phyloP scores from a whole-genome alignment of 2,329 filamentous ascomycete species.

The Mariannaea elegans region DNA sequence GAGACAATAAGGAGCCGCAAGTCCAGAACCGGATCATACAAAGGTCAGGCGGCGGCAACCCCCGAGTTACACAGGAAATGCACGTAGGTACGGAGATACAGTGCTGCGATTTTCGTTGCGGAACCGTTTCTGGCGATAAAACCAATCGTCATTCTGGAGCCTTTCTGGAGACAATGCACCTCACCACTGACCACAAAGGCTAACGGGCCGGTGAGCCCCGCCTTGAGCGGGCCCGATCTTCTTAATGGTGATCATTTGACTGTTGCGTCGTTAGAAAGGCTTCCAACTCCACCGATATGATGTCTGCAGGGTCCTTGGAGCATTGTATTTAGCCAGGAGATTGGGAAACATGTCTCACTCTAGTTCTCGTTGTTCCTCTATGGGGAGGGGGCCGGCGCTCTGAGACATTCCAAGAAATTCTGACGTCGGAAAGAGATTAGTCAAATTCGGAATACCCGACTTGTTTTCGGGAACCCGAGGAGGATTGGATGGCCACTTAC shows the following conservation, averaged over 20 bases:
- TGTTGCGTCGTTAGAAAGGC: slow-evolving; percentile 14
- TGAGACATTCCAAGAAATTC: slow-evolving; percentile 11
- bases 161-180: slow-evolving; percentile 27
- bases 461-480: slow-evolving; percentile 27
- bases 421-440: slow-evolving; percentile 11
- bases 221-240: slow-evolving; percentile 36
- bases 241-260: slow-evolving; percentile 27
- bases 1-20: not conserved
- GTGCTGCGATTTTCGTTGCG: slow-evolving; percentile 1
- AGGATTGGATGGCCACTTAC: slow-evolving; percentile 9
- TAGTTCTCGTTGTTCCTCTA: not conserved
- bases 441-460: slow-evolving; percentile 29
- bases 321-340: slow-evolving; percentile 12
- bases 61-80: slow-evolving; percentile 17
- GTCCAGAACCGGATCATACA: not conserved
- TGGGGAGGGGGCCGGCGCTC: not conserved
- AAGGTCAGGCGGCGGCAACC: slow-evolving; percentile 5
- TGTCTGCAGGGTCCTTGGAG: slow-evolving; percentile 4
- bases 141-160: slow-evolving; percentile 37
- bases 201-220: slow-evolving; percentile 34
- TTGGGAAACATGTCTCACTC: not conserved
- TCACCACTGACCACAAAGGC: slow-evolving; percentile 20
- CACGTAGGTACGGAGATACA: not conserved
- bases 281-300: slow-evolving; percentile 20
- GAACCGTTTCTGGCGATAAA: slow-evolving; percentile 18